A percentile compares a stretch with the other conserved stretches of the same genome.
These are phyloP conservation scores for Fraxinus baroniana DNA, from an alignment of 305 asterid genomes.

Conservation along the genomic window DNA sequence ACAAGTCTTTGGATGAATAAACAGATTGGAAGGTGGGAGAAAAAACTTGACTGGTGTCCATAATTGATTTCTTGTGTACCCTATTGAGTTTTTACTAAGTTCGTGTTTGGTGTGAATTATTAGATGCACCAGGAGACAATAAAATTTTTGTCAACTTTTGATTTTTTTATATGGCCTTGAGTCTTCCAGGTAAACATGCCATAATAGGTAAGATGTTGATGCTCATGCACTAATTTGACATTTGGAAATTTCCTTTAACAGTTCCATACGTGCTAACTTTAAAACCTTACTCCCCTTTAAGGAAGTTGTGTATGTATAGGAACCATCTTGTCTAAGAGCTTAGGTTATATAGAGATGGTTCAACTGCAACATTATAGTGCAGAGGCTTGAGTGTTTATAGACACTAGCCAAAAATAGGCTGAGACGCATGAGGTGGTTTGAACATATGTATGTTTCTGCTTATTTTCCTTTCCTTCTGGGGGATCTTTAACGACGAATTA, in stretches of 20 bases:
- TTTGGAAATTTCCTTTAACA: not conserved
- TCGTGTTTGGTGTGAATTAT: not conserved
- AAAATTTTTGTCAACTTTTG: not conserved
- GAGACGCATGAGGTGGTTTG: not conserved
- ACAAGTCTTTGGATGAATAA: not conserved
- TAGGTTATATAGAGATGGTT: not conserved
- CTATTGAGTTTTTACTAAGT: not conserved
- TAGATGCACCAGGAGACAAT: not conserved
- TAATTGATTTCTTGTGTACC: not conserved
- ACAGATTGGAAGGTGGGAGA: not conserved
- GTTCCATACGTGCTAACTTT: not conserved
- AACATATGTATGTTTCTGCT: not conserved
- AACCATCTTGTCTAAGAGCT: not conserved
- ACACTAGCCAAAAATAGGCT: not conserved
- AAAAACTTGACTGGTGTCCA: not conserved
- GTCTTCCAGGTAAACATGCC: not conserved
- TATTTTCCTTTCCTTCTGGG: not conserved
- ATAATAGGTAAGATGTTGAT: not conserved
- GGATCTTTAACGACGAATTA: not conserved
- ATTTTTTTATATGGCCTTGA: not conserved
- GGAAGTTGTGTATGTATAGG: not conserved
- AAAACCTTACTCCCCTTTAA: not conserved
- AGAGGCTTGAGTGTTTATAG: not conserved
- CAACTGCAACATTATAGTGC: not conserved
- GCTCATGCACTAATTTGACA: not conserved